Base-by-base conservation (phyloP, 2,329 filamentous ascomycete genomes). In the Trichoderma sp. region DNA sequence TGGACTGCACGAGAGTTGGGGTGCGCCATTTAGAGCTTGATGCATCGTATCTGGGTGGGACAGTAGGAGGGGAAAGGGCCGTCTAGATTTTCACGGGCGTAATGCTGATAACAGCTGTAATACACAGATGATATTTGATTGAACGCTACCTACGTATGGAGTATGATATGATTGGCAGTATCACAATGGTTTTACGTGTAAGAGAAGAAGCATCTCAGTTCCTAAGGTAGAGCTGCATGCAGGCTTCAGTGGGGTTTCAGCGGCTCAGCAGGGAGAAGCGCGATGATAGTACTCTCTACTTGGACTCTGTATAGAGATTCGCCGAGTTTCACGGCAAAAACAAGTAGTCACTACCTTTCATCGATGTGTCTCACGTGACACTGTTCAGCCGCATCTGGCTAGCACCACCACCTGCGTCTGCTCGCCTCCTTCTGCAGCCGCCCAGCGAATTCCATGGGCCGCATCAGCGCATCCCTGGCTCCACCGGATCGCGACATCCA, bases 401-500 rank as follows among this genome's bases (percentile, higher is more conserved):
- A 64, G 34, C 1, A n/a, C 64, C 39, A 7, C 28, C 28, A 26
- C 18, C 28, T 49, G n/a, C 28, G 2, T 16, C 18, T 43, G 39
- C 39, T 43, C 34, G 59, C 59, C 52, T 59, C 24, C 34, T 43
- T 51, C 54, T 32, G 46, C 60, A 37, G 37, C 54, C 32, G 59
- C 60, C 46, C 60, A 59, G 46, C 51, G 68, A 64, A 66, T 60
- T 69, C 54, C 64, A 66, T 58, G 68, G 59, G 49, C 34, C 30
- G 21, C 37, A 21, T 26, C 10, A 65, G 54, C 68, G 61, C 68
- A 68, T 64, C 51, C 37, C 66, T 54, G 59, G 65, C 67, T 70
- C 65, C 65, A 68, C 61, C 65, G 65, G 46, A 69, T 70, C 66
- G 65, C 68, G 64, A 65, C 39, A 60, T 68, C 61, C 56, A 67